These are phyloP conservation scores for Fusarium oxysporum DNA, from an alignment of 2,329 filamentous ascomycete genomes.

Conservation along the genomic window DNA sequence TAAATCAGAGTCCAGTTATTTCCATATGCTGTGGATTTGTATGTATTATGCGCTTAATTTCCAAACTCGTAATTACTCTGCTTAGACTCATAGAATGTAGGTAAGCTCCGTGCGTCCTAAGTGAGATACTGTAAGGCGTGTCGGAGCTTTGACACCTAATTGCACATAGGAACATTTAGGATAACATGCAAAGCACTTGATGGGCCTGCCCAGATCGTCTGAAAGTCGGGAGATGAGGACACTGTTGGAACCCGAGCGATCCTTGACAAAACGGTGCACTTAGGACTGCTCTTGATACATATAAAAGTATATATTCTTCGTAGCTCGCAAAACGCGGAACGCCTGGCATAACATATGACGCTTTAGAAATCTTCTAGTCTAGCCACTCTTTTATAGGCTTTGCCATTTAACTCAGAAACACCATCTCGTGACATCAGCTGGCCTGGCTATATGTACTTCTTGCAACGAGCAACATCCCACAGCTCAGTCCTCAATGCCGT, in stretches of 20 bases:
- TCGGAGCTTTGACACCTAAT: background rate
- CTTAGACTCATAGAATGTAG: background rate
- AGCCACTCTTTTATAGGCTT: slow-evolving; percentile 19
- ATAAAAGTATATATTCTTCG: slow-evolving; percentile 12
- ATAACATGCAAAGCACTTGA: background rate
- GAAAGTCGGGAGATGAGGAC: background rate
- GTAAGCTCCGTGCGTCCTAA: background rate
- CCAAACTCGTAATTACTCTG: too few relatives aligned
- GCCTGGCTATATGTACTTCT: slow-evolving; percentile 5
- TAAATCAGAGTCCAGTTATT: background rate
- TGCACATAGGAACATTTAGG: background rate
- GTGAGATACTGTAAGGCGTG: background rate
- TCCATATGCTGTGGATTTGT: background rate
- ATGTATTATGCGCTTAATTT: background rate
- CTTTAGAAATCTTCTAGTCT: slow-evolving; percentile 30
- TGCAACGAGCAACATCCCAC: background rate
- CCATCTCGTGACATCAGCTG: background rate
- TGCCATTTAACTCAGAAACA: background rate
- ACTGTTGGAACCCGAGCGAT: background rate
- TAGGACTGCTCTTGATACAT: background rate
- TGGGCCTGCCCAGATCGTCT: background rate
- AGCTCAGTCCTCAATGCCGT: slow-evolving; percentile 55
- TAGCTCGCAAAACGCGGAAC: slow-evolving; percentile 21
- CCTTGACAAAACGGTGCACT: background rate
- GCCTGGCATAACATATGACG: slow-evolving; percentile 27